phyloP scores from a whole-genome alignment of 2,329 filamentous ascomycete species.

The Aaosphaeria pasadenensis region DNA sequence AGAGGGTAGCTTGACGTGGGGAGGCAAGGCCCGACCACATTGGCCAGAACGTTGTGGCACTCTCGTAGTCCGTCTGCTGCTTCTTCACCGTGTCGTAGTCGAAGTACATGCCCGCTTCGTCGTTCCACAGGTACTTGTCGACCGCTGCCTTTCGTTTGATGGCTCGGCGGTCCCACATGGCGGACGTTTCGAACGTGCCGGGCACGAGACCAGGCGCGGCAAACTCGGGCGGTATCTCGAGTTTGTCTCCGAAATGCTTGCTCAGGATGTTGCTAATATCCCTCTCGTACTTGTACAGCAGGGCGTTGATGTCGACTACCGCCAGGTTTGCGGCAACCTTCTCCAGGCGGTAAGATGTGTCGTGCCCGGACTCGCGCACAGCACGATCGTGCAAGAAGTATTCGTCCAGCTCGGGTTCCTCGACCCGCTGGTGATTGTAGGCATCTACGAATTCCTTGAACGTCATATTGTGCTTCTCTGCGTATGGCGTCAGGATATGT shows the following conservation, averaged over 20 bases:
- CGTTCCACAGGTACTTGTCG: constrained; percentile 92
- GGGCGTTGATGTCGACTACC: constrained; percentile 90
- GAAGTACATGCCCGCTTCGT: constrained; percentile 92
- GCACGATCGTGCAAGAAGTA: constrained; percentile 97
- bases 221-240: constrained; percentile 81
- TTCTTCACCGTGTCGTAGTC: constrained; percentile 89
- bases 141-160: constrained; percentile 80
- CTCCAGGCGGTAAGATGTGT: constrained; percentile 92
- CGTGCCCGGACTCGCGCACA: constrained; percentile 93
- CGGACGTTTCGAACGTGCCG: constrained; percentile 74
- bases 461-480: constrained; percentile 76
- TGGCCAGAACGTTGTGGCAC: constrained; percentile 92
- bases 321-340: constrained; percentile 76
- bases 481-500: constrained; percentile 77
- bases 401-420: constrained; percentile 85
- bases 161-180: constrained; percentile 85
- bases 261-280: constrained; percentile 89
- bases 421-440: constrained; percentile 75
- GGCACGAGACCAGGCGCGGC: constrained; percentile 63
- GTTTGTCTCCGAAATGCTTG: constrained; percentile 75
- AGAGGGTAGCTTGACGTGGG: constrained; percentile 77
- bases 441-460: constrained; percentile 83
- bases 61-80: constrained; percentile 80
- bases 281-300: constrained; percentile 94
- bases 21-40: constrained; percentile 91